phyloP scores from a whole-genome alignment of 208 protist genomes.

The Trypanosoma cruzi region DNA sequence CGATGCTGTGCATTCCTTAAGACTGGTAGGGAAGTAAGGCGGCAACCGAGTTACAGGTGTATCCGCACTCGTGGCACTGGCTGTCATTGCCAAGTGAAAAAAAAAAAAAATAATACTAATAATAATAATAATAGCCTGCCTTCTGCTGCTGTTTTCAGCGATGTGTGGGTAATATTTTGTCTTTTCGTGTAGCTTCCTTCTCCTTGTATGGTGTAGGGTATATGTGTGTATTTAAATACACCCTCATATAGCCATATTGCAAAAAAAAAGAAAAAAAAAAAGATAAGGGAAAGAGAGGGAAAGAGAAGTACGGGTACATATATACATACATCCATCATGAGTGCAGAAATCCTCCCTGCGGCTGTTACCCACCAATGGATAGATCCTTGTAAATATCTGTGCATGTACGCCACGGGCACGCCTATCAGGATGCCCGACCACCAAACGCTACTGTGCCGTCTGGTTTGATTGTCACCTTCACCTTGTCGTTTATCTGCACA shows the following conservation, averaged over 20 bases:
- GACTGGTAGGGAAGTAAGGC: slow-evolving; percentile 73
- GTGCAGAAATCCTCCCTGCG: no score
- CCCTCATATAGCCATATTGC: background rate
- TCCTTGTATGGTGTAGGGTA: background rate
- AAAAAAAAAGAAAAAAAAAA: background rate
- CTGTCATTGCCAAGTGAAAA: background rate
- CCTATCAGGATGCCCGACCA: slow-evolving; percentile 45
- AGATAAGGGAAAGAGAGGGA: background rate
- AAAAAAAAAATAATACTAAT: background rate
- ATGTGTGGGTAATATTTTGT: background rate
- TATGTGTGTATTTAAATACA: background rate
- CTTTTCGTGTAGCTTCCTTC: background rate
- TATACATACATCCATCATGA: background rate
- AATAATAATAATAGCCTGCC: background rate
- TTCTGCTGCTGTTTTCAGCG: background rate
- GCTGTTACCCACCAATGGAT: no score
- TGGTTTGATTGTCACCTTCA: slow-evolving; percentile 85
- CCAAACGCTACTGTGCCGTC: slow-evolving; percentile 89
- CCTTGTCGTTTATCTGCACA: slow-evolving; percentile 82
- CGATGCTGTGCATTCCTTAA: slow-evolving; percentile 42
- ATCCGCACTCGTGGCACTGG: background rate
- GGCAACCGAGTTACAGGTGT: slow-evolving; percentile 48
- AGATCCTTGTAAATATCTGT: no score
- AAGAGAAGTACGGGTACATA: background rate
- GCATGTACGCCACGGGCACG: no score